Evolutionary conservation across 331 rosid species (phyloP).

Genomic region (Malus hybrid): DNA sequence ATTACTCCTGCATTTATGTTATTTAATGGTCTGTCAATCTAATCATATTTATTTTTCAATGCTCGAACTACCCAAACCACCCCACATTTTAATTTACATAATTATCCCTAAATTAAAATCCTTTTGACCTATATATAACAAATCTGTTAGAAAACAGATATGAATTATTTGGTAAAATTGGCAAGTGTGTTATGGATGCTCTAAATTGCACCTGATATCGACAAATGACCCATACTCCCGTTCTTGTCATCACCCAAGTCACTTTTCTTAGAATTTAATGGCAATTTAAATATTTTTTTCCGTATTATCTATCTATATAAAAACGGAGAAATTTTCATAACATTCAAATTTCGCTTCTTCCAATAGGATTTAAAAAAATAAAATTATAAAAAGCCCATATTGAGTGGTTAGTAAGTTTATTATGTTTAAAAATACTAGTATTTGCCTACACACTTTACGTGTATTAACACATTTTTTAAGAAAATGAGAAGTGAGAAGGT

Average conservation of each 20-base stretch:
- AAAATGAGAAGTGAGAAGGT: no score
- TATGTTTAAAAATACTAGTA: no score
- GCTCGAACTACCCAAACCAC: conserved; percentile 64
- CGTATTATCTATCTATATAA: no score
- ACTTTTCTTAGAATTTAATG: neutral
- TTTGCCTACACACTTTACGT: no score
- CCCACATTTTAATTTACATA: conserved; percentile 32
- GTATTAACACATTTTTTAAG: no score
- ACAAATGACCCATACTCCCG: neutral
- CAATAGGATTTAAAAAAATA: no score
- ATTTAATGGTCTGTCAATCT: conserved; percentile 53
- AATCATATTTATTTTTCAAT: conserved; percentile 50
- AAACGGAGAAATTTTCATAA: no score
- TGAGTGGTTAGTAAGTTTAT: no score
- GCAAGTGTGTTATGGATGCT: neutral
- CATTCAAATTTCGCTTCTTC: no score
- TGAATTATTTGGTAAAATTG: neutral
- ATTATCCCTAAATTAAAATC: conserved; percentile 11
- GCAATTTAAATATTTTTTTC: no score
- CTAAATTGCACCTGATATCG: neutral
- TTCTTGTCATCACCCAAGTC: neutral
- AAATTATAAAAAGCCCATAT: no score
- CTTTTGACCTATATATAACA: conserved; percentile 1
- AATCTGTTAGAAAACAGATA: neutral
- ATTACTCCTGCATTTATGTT: conserved; percentile 81